A percentile compares a stretch with the other conserved stretches of the same genome.
These are phyloP conservation scores for Conidiobolus incongruus DNA, from an alignment of 371 early-diverging fungal genomes.

Conservation along the genomic window DNA sequence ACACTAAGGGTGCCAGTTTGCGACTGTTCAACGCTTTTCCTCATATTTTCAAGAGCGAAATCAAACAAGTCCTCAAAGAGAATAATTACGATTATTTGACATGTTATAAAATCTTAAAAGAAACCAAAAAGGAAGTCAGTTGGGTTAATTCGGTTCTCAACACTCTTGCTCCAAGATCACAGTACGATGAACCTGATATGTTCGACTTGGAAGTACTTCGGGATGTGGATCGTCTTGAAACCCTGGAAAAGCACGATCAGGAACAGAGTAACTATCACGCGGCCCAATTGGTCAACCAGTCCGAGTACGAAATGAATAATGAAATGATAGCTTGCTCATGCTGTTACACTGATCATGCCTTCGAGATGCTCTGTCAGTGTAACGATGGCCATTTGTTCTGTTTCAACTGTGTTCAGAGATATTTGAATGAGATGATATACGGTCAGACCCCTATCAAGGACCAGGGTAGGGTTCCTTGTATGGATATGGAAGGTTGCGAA, in stretches of 20 bases:
- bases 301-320: conserved; percentile 13
- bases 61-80: conserved; percentile 27
- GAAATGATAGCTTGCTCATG: conserved; percentile 26
- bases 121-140: conserved; percentile 8
- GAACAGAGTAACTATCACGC: conserved; percentile 10
- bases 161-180: conserved; percentile 1
- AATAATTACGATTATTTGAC: conserved; percentile 23
- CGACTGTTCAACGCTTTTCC: conserved; percentile 9
- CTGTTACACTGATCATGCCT: conserved; percentile 22
- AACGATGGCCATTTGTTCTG: conserved; percentile 29
- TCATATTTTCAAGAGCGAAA: conserved; percentile 22
- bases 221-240: conserved; percentile 11
- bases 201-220: conserved; percentile 10
- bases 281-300: conserved; percentile 14
- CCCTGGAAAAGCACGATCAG: conserved; percentile 6
- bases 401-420: conserved; percentile 15
- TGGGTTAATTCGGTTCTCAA: conserved; percentile 6
- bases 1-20: conserved; percentile 8
- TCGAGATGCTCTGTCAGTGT: conserved; percentile 24
- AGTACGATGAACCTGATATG: conserved; percentile 1
- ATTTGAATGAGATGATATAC: conserved; percentile 23
- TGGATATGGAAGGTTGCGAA: conserved; percentile 13
- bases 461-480: conserved; percentile 14
- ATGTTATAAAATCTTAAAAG: conserved; percentile 14
- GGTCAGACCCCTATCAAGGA: conserved; percentile 28